Base-by-base conservation (phyloP, 352 stramenopile species). In the Globisporangium mamillatum region DNA sequence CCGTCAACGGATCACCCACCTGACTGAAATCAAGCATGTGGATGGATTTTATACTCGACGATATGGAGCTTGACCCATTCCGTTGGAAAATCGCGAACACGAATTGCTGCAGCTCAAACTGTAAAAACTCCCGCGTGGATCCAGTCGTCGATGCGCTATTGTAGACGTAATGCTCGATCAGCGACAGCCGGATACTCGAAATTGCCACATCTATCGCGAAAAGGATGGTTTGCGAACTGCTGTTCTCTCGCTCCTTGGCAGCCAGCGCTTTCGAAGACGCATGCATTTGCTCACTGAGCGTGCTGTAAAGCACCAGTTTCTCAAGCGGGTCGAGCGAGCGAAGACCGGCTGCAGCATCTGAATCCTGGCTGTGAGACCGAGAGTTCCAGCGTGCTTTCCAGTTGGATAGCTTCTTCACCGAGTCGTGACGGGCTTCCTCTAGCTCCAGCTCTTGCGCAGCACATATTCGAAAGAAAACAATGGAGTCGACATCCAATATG, bases 401-500 rank as follows among this genome's bases (percentile, higher is more conserved):
- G 38, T 84, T 76, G 4, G 78, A 72, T 3, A 92, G 50, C 44
- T 90, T 92, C 70, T 89, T 81, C 2, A 80, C 76, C 3, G 86
- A 92, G 68, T 91, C 84, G 8, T 87, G 66, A 0, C 88, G 80
- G 53, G 71, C 85, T 16, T 79, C 77, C 70, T 95, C 86, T 59
- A 91, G 64, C 50, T 91, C 85, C 8, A 85, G 63, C 61, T 95
- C 88, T 69, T 85, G 74, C 0, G 72, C 69, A 0, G 86, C 84
- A 63, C 88, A 95, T 14, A 89, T 44, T 1, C 88, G 73, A 41
- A 93, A 95, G 63, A 95, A 95, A 1, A 93, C 86, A 64, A 95
- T 90, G 1, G 83, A 91, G 0, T 91, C 77, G 1, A 93, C 86
- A 60, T 90, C 79, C 36, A 95, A 62, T 20, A 78, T 75, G 34